These are phyloP conservation scores for Fusarium staphyleae DNA, from an alignment of 2,329 filamentous ascomycete species.

Conservation along the genomic window DNA sequence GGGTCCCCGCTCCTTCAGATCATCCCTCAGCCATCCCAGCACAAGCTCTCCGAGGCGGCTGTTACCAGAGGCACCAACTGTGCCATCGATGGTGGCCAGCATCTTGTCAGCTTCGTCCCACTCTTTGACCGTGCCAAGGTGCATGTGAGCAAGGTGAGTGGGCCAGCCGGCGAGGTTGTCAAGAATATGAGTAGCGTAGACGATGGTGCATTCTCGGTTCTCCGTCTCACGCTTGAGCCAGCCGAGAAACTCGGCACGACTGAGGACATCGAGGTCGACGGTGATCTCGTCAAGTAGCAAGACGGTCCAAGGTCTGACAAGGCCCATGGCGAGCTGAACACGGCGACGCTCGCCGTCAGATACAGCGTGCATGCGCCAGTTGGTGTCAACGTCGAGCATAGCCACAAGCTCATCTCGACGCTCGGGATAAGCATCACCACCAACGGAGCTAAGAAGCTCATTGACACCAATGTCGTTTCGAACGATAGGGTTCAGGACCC, in stretches of 20 bases:
- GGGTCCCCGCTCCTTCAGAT: slow-evolving; percentile 80
- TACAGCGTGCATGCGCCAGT: slow-evolving; percentile 96
- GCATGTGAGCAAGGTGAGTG: slow-evolving; percentile 95
- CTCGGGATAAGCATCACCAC: slow-evolving; percentile 81
- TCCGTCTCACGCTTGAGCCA: slow-evolving; percentile 92
- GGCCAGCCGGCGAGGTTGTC: slow-evolving; percentile 96
- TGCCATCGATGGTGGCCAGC: slow-evolving; percentile 58
- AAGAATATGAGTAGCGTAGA: slow-evolving; percentile 97
- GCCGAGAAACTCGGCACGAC: slow-evolving; percentile 80
- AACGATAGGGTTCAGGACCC: slow-evolving; percentile 97
- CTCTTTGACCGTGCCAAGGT: slow-evolving; percentile 84
- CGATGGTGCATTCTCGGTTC: slow-evolving; percentile 81
- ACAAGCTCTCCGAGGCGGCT: slow-evolving; percentile 88
- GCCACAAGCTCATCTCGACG: slow-evolving; percentile 85
- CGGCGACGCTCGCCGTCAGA: slow-evolving; percentile 89
- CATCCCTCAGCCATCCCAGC: slow-evolving; percentile 82
- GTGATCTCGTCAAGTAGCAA: slow-evolving; percentile 95
- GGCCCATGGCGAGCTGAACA: slow-evolving; percentile 95
- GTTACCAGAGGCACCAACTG: slow-evolving; percentile 65
- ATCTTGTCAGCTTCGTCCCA: slow-evolving; percentile 79
- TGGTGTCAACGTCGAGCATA: slow-evolving; percentile 90
- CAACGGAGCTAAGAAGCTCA: slow-evolving; percentile 84
- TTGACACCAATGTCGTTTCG: slow-evolving; percentile 92
- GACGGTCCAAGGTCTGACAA: slow-evolving; percentile 89
- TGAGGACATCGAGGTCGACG: slow-evolving; percentile 91